Evolutionary conservation across 2,329 filamentous ascomycete genomes (phyloP).

Genomic region (Cytospora piceae): DNA sequence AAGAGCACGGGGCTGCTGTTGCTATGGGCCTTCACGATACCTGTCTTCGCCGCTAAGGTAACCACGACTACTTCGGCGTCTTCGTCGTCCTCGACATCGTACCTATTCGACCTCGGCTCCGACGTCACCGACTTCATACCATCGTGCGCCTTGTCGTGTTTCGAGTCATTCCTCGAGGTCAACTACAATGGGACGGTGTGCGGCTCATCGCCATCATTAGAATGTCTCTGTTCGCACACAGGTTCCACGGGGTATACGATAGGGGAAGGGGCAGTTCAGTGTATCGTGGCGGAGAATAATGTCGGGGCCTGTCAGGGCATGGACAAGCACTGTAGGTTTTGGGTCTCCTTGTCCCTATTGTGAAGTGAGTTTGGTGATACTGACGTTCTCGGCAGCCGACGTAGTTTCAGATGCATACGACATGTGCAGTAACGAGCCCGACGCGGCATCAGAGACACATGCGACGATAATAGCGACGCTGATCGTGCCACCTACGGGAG

Average conservation of each 20-base stretch:
- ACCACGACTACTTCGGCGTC: slow-evolving; percentile 36
- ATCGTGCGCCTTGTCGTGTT: slow-evolving; percentile 62
- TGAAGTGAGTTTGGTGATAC: slow-evolving; percentile 8
- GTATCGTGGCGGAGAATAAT: slow-evolving; percentile 59
- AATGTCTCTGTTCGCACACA: slow-evolving; percentile 65
- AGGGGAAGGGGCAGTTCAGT: slow-evolving; percentile 73
- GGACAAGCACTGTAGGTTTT: slow-evolving; percentile 46
- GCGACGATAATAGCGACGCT: slow-evolving; percentile 61
- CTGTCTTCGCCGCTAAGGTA: slow-evolving; percentile 38
- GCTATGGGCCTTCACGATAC: slow-evolving; percentile 25
- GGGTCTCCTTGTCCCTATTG: neutral
- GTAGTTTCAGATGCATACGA: slow-evolving; percentile 55
- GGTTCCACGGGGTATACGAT: slow-evolving; percentile 68
- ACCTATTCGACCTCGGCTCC: slow-evolving; percentile 39
- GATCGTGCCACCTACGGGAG: slow-evolving; percentile 43
- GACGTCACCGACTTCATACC: slow-evolving; percentile 54
- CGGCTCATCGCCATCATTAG: slow-evolving; percentile 53
- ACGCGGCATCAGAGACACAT: slow-evolving; percentile 61
- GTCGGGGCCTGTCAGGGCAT: slow-evolving; percentile 55
- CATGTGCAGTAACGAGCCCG: slow-evolving; percentile 59
- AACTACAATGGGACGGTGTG: slow-evolving; percentile 60
- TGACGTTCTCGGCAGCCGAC: slow-evolving; percentile 38
- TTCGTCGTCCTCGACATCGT: slow-evolving; percentile 31
- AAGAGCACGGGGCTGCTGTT: slow-evolving; percentile 21
- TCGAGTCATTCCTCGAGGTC: slow-evolving; percentile 63